A percentile compares a stretch with the other conserved stretches of the same genome.
Evolutionary conservation across 768 basidiomycete genomes (phyloP).

Genomic region (Suillus variegatus): DNA sequence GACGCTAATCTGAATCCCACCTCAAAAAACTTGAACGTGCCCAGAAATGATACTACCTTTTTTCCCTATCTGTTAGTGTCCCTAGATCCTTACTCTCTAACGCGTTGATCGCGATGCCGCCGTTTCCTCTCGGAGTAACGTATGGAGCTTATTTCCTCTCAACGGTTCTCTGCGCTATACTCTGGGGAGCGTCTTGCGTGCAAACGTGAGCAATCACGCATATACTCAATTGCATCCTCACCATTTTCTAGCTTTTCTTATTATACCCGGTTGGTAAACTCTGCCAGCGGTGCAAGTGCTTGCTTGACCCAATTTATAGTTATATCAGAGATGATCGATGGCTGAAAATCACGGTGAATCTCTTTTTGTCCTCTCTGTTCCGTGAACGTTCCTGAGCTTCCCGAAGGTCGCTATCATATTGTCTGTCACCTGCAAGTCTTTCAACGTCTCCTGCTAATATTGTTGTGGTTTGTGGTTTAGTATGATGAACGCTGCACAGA

Average conservation of each 20-base stretch:
- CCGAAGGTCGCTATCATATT: not conserved
- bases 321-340: slow-evolving; percentile 6
- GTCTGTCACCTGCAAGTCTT: not conserved
- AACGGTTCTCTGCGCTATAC: not conserved
- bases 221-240: not conserved
- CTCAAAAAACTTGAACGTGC: not conserved
- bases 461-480: not conserved
- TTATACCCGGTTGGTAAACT: slow-evolving; percentile 1
- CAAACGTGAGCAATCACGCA: not conserved
- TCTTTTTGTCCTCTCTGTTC: not conserved
- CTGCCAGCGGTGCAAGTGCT: not conserved
- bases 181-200: not conserved
- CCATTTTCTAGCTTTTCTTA: not conserved
- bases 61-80: not conserved
- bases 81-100: not conserved
- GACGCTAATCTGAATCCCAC: not conserved
- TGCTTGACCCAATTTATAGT: not conserved
- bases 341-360: not conserved
- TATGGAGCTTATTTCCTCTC: slow-evolving; percentile 2
- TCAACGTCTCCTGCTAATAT: not conserved
- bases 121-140: not conserved
- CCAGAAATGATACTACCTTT: not conserved
- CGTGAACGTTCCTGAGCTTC: not conserved
- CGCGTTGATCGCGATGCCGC: slow-evolving; percentile 2
- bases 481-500: not conserved